phyloP scores from a whole-genome alignment of 2,329 filamentous ascomycete genomes.

The Colletotrichum sp. region DNA sequence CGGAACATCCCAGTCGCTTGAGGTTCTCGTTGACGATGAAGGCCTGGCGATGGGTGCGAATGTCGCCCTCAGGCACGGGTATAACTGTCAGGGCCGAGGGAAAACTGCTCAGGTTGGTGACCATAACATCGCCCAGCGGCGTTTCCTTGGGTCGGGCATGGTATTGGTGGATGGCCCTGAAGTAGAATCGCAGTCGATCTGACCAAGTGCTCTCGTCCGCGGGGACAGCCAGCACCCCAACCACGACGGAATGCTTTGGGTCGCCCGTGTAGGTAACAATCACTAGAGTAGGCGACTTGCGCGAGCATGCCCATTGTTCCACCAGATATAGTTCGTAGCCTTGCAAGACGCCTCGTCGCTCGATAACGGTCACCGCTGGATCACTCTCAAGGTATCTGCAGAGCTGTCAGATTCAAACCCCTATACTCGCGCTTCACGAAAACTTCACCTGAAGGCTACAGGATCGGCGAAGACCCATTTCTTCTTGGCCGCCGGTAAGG shows the following conservation, averaged over 20 bases:
- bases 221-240: slow-evolving; percentile 82
- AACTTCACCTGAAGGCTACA: slow-evolving; percentile 52
- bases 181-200: slow-evolving; percentile 78
- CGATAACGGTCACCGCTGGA: slow-evolving; percentile 73
- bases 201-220: slow-evolving; percentile 83
- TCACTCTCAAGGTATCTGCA: slow-evolving; percentile 84
- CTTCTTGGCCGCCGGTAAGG: slow-evolving; percentile 38
- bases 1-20: slow-evolving; percentile 90
- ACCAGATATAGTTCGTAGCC: slow-evolving; percentile 95
- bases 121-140: slow-evolving; percentile 82
- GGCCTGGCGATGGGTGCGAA: slow-evolving; percentile 77
- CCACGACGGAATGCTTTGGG: slow-evolving; percentile 75
- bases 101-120: slow-evolving; percentile 92
- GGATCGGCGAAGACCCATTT: slow-evolving; percentile 64
- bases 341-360: slow-evolving; percentile 70
- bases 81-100: slow-evolving; percentile 94
- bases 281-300: slow-evolving; percentile 86
- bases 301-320: slow-evolving; percentile 97
- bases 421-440: neutral
- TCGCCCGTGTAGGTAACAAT: slow-evolving; percentile 95
- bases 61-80: slow-evolving; percentile 83
- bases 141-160: slow-evolving; percentile 87
- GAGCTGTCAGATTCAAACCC: neutral
- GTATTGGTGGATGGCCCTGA: slow-evolving; percentile 83
- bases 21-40: slow-evolving; percentile 96